A percentile compares a stretch with the other conserved stretches of the same genome.
These are phyloP conservation scores for Dryas integrifolia DNA, from an alignment of 331 rosid species.

Conservation along the genomic window DNA sequence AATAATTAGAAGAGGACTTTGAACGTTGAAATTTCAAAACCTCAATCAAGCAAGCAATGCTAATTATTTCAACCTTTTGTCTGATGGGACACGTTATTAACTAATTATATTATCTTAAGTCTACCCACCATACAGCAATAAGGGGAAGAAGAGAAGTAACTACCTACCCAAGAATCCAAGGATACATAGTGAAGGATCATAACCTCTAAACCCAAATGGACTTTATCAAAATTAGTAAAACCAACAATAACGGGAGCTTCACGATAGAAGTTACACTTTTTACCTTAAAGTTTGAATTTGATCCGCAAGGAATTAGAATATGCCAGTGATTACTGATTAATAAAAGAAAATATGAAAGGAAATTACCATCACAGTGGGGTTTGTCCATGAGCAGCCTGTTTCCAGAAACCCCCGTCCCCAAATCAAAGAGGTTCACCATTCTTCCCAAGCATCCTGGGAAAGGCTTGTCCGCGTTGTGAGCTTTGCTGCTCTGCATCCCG, in stretches of 20 bases:
- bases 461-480: constrained; percentile 57
- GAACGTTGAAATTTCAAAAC: neutral
- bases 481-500: constrained; percentile 49
- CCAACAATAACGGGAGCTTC: neutral
- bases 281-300: neutral
- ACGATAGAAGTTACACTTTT: neutral
- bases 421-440: constrained; percentile 91
- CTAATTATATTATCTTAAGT: no score
- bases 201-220: neutral
- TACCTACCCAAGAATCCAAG: neutral
- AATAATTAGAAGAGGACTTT: neutral
- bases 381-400: constrained; percentile 77
- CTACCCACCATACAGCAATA: neutral
- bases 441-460: constrained; percentile 94
- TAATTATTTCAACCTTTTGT: neutral
- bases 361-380: constrained; percentile 73
- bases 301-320: neutral
- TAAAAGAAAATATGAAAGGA: constrained; percentile 3
- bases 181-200: neutral
- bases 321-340: neutral
- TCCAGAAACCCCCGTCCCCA: constrained; percentile 57
- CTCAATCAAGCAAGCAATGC: neutral
- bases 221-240: neutral
- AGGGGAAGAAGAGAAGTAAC: neutral
- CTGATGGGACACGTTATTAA: neutral